Base-by-base conservation (phyloP, 805 yeast genomes). In the Starmera quercuum region DNA sequence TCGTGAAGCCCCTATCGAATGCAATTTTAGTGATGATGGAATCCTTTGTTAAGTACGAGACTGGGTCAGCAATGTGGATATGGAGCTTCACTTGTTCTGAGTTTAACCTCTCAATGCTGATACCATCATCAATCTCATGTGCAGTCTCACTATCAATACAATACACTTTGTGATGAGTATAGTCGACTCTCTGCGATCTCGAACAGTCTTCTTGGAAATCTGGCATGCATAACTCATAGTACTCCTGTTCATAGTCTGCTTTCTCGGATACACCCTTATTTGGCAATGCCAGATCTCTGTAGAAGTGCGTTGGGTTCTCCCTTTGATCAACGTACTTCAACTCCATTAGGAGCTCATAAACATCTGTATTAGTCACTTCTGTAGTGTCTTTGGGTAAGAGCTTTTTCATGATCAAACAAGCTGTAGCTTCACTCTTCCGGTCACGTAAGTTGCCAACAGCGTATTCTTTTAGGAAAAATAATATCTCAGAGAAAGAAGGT, bases 111-210 rank as follows among this genome's bases (percentile, higher is more conserved):
- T 61, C 62, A 14, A 90, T 62, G 1, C 95, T 75, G 19, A 90
- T 66, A 30, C 97, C 98, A 57, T 90, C 98, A 56, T 90, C 98
- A 38, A 92, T 82, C 55, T 92, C 97, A 44, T 81, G 80, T 0
- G 97, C 95, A 27, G 67, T 68, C 4, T 64, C 73, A 3, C 80
- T 68, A 58, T 92, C 98, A 38, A 90, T 85, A 57, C 97, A 87
- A 53, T 76, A 90, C 2, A 87, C 77, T 0, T 73, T 68, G 10
- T 69, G 48, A 29, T 66, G 58, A 0, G 57, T 56, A 42, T 66
- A 71, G 19, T 65, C 64, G n/a, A 43, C 42, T 44, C 81, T 58
- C 16, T 52, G 34, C 2, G 22, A 30, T 3, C 34, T 32, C 0
- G 53, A 45, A 12, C 20, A 17, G 5, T 18, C 29, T 7, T 35